Conservation (phyloP, 768 basidiomycete genomes). For the Chalciporus sphaerocephalus region DNA sequence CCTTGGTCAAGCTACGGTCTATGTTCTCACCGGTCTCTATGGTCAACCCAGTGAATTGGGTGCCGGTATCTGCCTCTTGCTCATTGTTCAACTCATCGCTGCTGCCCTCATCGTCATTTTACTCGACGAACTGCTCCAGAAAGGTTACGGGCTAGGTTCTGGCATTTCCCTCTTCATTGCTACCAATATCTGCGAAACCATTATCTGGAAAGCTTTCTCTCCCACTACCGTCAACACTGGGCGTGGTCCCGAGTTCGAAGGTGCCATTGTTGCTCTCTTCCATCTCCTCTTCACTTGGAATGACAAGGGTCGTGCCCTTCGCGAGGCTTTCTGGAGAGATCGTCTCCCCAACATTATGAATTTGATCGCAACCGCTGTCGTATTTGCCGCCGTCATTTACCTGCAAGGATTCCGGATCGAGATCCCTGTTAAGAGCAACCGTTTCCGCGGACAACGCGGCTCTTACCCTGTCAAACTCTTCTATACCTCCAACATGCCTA, state of each 20-base stretch:
- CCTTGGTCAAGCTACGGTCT: constrained; percentile 94
- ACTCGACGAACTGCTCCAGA: constrained; percentile 97
- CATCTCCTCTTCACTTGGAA: constrained; percentile 98
- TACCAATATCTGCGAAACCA: constrained; percentile 99
- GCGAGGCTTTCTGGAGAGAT: constrained; percentile 98
- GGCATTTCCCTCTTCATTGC: constrained; percentile 99
- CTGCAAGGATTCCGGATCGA: constrained; percentile 98
- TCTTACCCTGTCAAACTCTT: constrained; percentile 97
- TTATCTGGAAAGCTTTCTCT: constrained; percentile 99
- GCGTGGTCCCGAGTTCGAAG: constrained; percentile 96
- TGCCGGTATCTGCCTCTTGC: constrained; percentile 92
- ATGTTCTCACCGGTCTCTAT: constrained; percentile 95
- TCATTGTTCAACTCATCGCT: constrained; percentile 93
- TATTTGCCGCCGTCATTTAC: constrained; percentile 96
- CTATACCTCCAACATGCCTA: constrained; percentile 99
- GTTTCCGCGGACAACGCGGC: constrained; percentile 93
- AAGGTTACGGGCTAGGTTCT: constrained; percentile 97
- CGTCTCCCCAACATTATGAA: constrained; percentile 98
- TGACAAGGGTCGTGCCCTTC: constrained; percentile 93
- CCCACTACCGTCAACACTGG: constrained; percentile 98
- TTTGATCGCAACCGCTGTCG: constrained; percentile 83
- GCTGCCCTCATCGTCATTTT: constrained; percentile 96
- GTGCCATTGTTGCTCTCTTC: constrained; percentile 94
- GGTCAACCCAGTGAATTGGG: constrained; percentile 91
- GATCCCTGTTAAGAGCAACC: constrained; percentile 96